Evolutionary conservation across 805 yeast species (phyloP).

Genomic region (Yamadazyma kitorensis): DNA sequence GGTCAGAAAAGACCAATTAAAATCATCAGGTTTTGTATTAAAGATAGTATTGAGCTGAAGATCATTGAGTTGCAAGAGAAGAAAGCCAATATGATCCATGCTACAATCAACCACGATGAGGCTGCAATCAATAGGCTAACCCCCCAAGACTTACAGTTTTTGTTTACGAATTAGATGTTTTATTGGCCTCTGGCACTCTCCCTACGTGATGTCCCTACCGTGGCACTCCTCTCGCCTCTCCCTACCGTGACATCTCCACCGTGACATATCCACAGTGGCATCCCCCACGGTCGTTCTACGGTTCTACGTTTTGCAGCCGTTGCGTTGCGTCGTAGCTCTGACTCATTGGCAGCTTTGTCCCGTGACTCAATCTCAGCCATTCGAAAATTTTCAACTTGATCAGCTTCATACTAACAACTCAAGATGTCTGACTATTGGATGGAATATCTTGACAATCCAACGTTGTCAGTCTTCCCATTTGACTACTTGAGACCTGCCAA

Average conservation of each 20-base stretch:
- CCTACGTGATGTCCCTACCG: no score
- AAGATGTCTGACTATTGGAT: conserved; percentile 48
- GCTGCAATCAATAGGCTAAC: conserved; percentile 85
- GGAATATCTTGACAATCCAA: conserved; percentile 66
- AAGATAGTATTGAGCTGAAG: conserved; percentile 94
- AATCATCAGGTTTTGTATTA: conserved; percentile 89
- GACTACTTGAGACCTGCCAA: conserved; percentile 79
- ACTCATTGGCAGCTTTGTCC: no score
- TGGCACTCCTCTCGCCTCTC: no score
- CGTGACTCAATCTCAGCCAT: no score
- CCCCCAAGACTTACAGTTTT: conserved; percentile 91
- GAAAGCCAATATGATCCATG: conserved; percentile 97
- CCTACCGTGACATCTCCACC: no score
- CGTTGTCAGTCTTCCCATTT: conserved; percentile 83
- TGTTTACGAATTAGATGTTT: conserved; percentile 67
- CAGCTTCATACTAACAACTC: no score
- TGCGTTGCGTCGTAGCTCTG: no score
- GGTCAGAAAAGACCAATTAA: conserved; percentile 95
- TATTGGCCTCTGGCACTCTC: background rate
- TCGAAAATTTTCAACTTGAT: no score
- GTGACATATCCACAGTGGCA: no score
- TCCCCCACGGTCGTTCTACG: no score
- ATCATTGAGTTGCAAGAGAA: conserved; percentile 95
- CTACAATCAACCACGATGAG: conserved; percentile 91
- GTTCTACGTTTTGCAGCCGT: no score